A percentile compares a stretch with the other conserved stretches of the same genome.
Evolutionary conservation across 2,329 filamentous ascomycete species (phyloP).

Genomic region (Metarhizium sp.): DNA sequence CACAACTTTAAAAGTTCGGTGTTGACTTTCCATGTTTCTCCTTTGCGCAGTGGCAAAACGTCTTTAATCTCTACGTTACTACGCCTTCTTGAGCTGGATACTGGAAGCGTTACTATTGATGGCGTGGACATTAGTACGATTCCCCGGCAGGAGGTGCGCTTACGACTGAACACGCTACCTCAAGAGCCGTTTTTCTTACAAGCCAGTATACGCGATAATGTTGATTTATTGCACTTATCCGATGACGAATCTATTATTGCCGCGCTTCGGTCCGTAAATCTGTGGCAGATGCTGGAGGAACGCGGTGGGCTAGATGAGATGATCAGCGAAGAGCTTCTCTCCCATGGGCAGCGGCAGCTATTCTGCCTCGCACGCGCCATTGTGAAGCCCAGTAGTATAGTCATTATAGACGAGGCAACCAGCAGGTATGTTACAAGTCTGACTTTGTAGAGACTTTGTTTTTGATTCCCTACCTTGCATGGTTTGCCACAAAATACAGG

Average conservation of each 20-base stretch:
- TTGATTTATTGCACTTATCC: slow-evolving; percentile 30
- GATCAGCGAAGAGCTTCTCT: slow-evolving; percentile 22
- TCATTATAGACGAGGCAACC: slow-evolving; percentile 30
- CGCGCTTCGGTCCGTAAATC: slow-evolving; percentile 33
- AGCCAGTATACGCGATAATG: slow-evolving; percentile 37
- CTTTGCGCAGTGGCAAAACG: slow-evolving; percentile 15
- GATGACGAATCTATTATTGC: slow-evolving; percentile 31
- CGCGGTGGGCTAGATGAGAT: slow-evolving; percentile 27
- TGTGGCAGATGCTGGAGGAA: slow-evolving; percentile 29
- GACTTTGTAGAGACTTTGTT: too few relatives aligned
- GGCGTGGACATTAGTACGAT: slow-evolving; percentile 24
- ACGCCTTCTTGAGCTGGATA: slow-evolving; percentile 34
- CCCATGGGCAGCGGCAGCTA: slow-evolving; percentile 35
- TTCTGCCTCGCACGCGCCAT: slow-evolving; percentile 28
- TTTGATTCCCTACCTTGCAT: too few relatives aligned
- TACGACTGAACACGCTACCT: slow-evolving; percentile 32
- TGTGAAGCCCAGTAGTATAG: slow-evolving; percentile 23
- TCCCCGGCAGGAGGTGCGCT: slow-evolving; percentile 13
- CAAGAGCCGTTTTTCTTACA: slow-evolving; percentile 43
- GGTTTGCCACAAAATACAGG: too few relatives aligned
- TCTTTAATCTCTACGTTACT: slow-evolving; percentile 33
- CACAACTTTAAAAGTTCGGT: too few relatives aligned
- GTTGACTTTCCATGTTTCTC: too few relatives aligned
- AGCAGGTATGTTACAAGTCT: slow-evolving; percentile 11
- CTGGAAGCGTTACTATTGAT: slow-evolving; percentile 34